Conservation (phyloP, 345 rosid species). For the Fremontodendron californicum region DNA sequence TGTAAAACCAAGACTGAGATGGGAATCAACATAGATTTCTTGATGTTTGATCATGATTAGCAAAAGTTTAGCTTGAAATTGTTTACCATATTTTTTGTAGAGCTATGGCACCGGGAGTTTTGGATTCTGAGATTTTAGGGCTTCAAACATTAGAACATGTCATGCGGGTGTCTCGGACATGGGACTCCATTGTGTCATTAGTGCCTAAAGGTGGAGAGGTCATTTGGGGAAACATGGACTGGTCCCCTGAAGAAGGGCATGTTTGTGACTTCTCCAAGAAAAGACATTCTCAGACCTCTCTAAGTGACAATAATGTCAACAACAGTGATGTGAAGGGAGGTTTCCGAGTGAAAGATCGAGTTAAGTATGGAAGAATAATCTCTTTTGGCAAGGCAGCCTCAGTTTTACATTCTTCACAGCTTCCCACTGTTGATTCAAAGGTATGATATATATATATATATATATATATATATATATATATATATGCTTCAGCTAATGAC, state of each 20-base stretch:
- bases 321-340: conserved; percentile 23
- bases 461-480: neutral
- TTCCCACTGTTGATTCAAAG: conserved; percentile 36
- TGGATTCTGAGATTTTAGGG: conserved; percentile 49
- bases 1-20: neutral
- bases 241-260: conserved; percentile 55
- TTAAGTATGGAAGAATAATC: conserved; percentile 60
- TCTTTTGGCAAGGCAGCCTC: conserved; percentile 57
- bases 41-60: neutral
- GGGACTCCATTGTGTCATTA: conserved; percentile 67
- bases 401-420: conserved; percentile 40
- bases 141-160: conserved; percentile 58
- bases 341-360: conserved; percentile 33
- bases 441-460: conserved; percentile 17
- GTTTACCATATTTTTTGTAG: conserved; percentile 21
- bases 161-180: conserved; percentile 57
- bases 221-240: conserved; percentile 66
- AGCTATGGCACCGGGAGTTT: conserved; percentile 48
- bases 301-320: conserved; percentile 28
- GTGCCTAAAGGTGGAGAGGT: conserved; percentile 80
- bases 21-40: neutral
- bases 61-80: neutral
- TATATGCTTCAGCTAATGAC: neutral
- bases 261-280: conserved; percentile 36
- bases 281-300: conserved; percentile 19